phyloP scores from a whole-genome alignment of 257 asterid genomes.

The Solanum gandarillasii region DNA sequence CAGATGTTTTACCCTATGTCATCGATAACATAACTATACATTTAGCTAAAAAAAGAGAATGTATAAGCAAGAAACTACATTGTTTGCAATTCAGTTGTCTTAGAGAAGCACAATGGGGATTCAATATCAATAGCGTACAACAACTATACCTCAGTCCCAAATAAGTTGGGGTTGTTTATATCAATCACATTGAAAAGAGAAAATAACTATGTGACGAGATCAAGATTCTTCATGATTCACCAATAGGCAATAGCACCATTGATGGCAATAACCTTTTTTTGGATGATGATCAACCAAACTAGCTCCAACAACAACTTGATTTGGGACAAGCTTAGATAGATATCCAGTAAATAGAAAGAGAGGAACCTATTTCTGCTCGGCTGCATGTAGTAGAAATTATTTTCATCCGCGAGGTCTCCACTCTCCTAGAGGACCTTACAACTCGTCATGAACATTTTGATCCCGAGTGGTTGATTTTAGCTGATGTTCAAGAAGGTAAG shows the following conservation, averaged over 20 bases:
- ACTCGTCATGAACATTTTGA: conserved; percentile 26
- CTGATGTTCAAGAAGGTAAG: conserved; percentile 26
- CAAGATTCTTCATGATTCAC: background rate
- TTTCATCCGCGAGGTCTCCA: background rate
- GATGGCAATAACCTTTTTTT: background rate
- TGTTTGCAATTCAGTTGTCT: background rate
- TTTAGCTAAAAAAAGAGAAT: background rate
- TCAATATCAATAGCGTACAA: background rate
- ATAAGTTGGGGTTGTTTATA: background rate
- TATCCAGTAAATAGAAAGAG: background rate
- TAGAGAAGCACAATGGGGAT: background rate
- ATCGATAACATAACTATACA: no score
- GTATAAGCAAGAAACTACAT: background rate
- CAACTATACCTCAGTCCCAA: background rate
- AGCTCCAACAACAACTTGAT: background rate
- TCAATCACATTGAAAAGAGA: background rate
- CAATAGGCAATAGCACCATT: background rate
- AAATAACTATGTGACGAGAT: background rate
- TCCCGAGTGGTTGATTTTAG: background rate
- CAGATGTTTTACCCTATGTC: background rate
- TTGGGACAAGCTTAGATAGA: background rate
- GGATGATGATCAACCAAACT: background rate
- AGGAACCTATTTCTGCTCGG: background rate
- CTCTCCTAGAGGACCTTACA: conserved; percentile 6
- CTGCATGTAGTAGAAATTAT: background rate